Evolutionary conservation across 257 asterid genomes (phyloP).

Genomic region (Solanum piurae): DNA sequence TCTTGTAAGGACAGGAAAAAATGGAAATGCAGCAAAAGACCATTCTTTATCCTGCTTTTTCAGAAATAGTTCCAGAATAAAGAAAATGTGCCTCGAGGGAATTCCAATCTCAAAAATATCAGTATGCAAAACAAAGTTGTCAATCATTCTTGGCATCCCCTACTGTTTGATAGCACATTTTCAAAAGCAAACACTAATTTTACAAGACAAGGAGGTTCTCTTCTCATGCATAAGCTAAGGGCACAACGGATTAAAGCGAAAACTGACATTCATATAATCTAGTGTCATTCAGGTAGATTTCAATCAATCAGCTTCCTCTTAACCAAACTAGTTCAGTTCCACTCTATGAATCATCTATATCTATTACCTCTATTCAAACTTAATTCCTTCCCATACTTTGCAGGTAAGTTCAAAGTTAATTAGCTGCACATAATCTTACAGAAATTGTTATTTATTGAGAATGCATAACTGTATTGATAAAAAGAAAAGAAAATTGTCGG

Average conservation of each 20-base stretch:
- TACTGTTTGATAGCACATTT: neutral
- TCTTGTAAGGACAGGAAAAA: neutral
- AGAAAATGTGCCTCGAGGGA: neutral
- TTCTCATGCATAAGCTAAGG: neutral
- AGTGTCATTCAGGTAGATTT: neutral
- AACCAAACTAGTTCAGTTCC: neutral
- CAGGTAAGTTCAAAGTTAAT: neutral
- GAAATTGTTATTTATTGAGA: neutral
- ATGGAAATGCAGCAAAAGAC: neutral
- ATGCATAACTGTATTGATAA: neutral
- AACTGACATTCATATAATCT: neutral
- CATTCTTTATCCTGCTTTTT: neutral
- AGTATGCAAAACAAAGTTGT: neutral
- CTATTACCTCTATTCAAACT: neutral
- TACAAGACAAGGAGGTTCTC: neutral
- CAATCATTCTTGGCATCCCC: neutral
- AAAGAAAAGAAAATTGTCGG: neutral
- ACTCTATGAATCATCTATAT: neutral
- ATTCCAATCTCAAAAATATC: neutral
- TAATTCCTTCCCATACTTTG: neutral
- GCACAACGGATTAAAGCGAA: neutral
- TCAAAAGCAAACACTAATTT: neutral
- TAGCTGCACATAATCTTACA: neutral
- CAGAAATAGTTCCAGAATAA: neutral
- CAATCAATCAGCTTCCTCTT: neutral